A percentile compares a stretch with the other conserved stretches of the same genome.
phyloP scores from a whole-genome alignment of 2,329 filamentous ascomycete species.

The Ophiostoma ips region DNA sequence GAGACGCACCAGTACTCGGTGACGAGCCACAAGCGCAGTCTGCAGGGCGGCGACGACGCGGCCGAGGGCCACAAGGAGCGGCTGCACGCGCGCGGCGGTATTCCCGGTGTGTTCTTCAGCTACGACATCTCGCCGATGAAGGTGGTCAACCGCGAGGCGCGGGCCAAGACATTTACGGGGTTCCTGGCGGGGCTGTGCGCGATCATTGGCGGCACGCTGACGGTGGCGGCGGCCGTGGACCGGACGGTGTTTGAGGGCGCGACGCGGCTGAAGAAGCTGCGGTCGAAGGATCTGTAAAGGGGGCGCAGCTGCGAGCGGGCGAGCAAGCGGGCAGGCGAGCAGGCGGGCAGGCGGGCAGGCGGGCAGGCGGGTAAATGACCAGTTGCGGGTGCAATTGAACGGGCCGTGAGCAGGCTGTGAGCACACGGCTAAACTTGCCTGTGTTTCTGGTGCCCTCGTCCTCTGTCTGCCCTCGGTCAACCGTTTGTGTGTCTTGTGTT shows the following conservation, averaged over 20 bases:
- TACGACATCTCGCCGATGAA: slow-evolving; percentile 99
- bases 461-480: too few species aligned
- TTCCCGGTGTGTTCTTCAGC: slow-evolving; percentile 96
- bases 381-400: too few species aligned
- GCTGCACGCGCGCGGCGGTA: slow-evolving; percentile 76
- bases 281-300: slow-evolving; percentile 41
- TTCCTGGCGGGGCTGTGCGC: slow-evolving; percentile 93
- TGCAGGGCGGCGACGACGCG: slow-evolving; percentile 69
- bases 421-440: too few species aligned
- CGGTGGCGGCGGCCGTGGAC: slow-evolving; percentile 87
- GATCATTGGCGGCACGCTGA: slow-evolving; percentile 86
- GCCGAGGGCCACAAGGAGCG: slow-evolving; percentile 86
- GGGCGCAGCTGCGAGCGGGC: too few species aligned
- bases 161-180: slow-evolving; percentile 75
- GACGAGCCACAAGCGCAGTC: slow-evolving; percentile 84
- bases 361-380: too few species aligned
- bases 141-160: slow-evolving; percentile 89
- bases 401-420: too few species aligned
- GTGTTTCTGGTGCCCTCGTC: too few species aligned
- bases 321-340: too few species aligned
- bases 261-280: slow-evolving; percentile 75
- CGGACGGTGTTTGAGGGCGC: slow-evolving; percentile 82
- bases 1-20: slow-evolving; percentile 98
- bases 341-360: too few species aligned
- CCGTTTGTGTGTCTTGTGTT: slow-evolving; percentile 5